Evolutionary conservation across 2,329 filamentous ascomycete species (phyloP).

Genomic region (Epichloe sibirici): DNA sequence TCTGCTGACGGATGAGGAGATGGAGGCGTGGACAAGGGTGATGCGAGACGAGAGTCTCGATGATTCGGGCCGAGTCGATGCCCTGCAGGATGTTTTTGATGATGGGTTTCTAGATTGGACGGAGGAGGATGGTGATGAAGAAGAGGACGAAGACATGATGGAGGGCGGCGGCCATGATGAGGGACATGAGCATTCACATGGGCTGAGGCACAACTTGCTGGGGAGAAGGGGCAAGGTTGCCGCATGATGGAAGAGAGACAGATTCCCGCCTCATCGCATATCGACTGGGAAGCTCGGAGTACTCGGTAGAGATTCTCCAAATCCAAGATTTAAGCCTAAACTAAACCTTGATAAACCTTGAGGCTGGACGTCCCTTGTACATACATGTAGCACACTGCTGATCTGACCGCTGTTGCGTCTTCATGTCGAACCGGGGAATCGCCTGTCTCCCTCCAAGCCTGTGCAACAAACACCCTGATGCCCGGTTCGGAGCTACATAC

Average conservation of each 20-base stretch:
- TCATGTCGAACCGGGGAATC: neutral
- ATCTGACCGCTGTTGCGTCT: neutral
- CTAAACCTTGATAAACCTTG: too few species aligned
- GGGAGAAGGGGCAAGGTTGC: neutral
- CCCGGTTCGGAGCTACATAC: too few species aligned
- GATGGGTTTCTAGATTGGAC: slow-evolving; percentile 48
- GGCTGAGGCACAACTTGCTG: neutral
- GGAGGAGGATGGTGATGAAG: slow-evolving; percentile 28
- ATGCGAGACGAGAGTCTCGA: slow-evolving; percentile 30
- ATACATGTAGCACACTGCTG: too few species aligned
- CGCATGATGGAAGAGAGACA: neutral
- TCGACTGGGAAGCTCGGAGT: neutral
- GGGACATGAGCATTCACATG: slow-evolving; percentile 3
- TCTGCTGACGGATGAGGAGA: slow-evolving; percentile 48
- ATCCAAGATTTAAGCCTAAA: too few species aligned
- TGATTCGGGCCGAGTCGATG: slow-evolving; percentile 30
- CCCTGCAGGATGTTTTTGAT: slow-evolving; percentile 39
- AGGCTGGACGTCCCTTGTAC: too few species aligned
- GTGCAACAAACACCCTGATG: neutral
- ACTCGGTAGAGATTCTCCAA: too few species aligned
- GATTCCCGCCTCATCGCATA: neutral
- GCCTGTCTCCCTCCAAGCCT: neutral
- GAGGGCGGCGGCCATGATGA: slow-evolving; percentile 19
- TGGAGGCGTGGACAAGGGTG: slow-evolving; percentile 37
- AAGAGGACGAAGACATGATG: slow-evolving; percentile 24